Evolutionary conservation across 768 basidiomycete genomes (phyloP), one percentile per base, ranked within the genome.

Genomic region (Termitomyces titanicus): DNA sequence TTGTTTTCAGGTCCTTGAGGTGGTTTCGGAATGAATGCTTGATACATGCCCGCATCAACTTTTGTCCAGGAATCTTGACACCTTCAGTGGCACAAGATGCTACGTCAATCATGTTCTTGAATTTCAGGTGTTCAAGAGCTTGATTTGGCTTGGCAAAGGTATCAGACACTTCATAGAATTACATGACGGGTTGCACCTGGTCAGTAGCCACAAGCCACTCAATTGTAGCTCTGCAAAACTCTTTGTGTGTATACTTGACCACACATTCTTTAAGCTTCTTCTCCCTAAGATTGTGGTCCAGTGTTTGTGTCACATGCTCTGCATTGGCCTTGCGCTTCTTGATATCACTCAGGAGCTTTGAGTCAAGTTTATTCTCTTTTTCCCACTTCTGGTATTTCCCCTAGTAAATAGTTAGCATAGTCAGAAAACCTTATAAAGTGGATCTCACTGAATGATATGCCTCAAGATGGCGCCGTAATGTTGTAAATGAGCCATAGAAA

Each of bases 181-280:
- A 31, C 33, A 24, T 47, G 55, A 33, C 47, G 11, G 25, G 20
- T 24, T 2, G 48, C 54, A 74, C 74, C 68, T 76, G 74, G 58
- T 76, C 66, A 10, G 72, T 75, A n/a, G 62, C 61, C 25, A 72
- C 60, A 6, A 77, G 59, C 74, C 75, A 77, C 51, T 75, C 61
- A 18, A 70, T 59, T 3, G 70, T 71, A 1, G 67, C 68, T 22
- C 67, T 35, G 7, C 47, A 35, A 53, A 74, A 75, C 2, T 62
- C 25, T 11, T 52, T 40, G 39, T 75, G 63, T 0, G 67, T 56
- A 55, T 75, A 75, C 1, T 58, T 61, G 17, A 72, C 52, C 7
- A 66, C 52, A 15, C 43, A 25, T 29, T 67, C 63, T 11, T 38
- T 51, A 17, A 55, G 56, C 37, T 45, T 50, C 25, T 39, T 31